Evolutionary conservation across 1,284 basidiomycete species (phyloP), one percentile per base, ranked within the genome.

Genomic region (Ustilago esculenta): DNA sequence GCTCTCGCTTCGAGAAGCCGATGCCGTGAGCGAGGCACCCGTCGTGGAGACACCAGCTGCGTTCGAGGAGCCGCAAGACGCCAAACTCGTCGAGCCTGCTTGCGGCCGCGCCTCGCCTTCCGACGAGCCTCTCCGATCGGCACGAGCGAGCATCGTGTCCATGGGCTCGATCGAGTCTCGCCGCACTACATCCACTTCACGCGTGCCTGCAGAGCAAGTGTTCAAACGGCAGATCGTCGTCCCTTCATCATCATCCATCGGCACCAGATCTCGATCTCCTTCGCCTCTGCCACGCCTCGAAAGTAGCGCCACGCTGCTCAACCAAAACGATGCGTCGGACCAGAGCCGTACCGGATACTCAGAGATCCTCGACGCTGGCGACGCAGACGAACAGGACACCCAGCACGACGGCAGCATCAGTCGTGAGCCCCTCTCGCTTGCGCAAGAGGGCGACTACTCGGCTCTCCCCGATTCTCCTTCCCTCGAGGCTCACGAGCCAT

Each of bases 391-490:
- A 12, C 47, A 46, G 17, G 29, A 41, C 9, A 47, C 49, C 17
- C 65, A 47, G 7, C 30, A 52, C 20, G 54, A 69, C 6, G 47
- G 23, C 24, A 43, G 47, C 30, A 44, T 20, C 32, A 36, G 33
- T 33, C 51, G 45, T 14, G 59, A 65, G 21, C 24, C 25, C 5
- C 45, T 36, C n/a, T 32, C 41, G 8, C 47, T 48, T 9, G 51
- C 59, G 3, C 52, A 60, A 15, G 55, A 60, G 18, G 69, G 50
- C 23, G 69, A 55, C 10, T 58, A 53, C 24, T 57, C 63, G 11
- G 69, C 67, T 9, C 44, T 74, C 21, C 48, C 48, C 5, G 57
- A 59, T 17, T 50, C 49, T 21, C 49, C 54, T 24, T 11, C 20
- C 12, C 40, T 45, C 2, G 40, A 49, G 8, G n/a, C 8, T 11